phyloP scores from a whole-genome alignment of 2,329 filamentous ascomycete genomes.

The Nakataea oryzae region DNA sequence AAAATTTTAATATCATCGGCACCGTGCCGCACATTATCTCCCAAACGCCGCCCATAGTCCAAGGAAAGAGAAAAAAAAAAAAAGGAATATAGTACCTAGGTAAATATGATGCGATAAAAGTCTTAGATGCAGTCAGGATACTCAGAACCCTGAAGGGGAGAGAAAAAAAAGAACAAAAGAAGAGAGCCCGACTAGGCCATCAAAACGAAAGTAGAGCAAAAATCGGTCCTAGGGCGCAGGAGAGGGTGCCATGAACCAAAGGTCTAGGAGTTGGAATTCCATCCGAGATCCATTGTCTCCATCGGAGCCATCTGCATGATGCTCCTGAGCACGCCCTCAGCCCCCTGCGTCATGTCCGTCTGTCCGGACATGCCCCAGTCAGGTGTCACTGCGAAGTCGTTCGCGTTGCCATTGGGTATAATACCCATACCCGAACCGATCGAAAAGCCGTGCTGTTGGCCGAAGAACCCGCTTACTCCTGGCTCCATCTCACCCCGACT shows the following conservation, averaged over 20 bases:
- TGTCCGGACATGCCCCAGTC: background rate
- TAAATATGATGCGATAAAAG: too few relatives aligned
- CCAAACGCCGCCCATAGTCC: background rate
- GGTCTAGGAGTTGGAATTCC: constrained; percentile 23
- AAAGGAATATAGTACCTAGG: background rate
- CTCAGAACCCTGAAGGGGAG: too few relatives aligned
- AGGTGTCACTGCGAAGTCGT: background rate
- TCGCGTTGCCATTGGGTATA: constrained; percentile 7
- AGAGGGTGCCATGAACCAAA: background rate
- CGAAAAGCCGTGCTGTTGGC: background rate
- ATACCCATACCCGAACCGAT: constrained; percentile 4
- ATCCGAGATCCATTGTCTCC: constrained; percentile 46
- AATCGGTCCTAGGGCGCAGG: too few relatives aligned
- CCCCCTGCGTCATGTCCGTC: constrained; percentile 41
- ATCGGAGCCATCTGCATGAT: constrained; percentile 49
- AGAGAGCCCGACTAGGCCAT: too few relatives aligned
- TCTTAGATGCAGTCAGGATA: background rate
- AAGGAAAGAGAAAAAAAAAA: too few relatives aligned
- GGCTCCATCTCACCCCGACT: background rate
- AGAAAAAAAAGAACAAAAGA: too few relatives aligned
- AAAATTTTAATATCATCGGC: background rate
- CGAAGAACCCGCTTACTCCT: background rate
- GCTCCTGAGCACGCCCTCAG: constrained; percentile 45
- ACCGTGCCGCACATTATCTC: background rate
- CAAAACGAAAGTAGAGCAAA: background rate